These are phyloP conservation scores for Cystobasidiaceae sp. DNA, from an alignment of 1,284 basidiomycete species.

Conservation along the genomic window DNA sequence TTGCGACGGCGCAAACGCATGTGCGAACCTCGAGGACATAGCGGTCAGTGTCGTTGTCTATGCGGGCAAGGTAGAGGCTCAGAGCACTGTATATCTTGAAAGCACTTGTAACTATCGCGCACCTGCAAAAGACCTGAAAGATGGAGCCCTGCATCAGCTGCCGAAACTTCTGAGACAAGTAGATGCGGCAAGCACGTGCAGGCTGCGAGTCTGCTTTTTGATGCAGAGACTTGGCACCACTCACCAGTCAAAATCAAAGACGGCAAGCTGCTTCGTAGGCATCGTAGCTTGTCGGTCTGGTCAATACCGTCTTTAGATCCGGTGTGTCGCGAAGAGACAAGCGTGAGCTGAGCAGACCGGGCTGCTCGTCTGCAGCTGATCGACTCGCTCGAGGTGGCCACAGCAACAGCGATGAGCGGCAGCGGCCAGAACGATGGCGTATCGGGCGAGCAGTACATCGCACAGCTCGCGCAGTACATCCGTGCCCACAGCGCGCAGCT, in stretches of 20 bases:
- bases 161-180: no score
- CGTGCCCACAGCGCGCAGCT: constrained; percentile 63
- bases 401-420: background rate
- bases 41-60: constrained; percentile 92
- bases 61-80: background rate
- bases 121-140: constrained; percentile 62
- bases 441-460: constrained; percentile 66
- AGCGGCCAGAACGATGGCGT: background rate
- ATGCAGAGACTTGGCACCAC: no score
- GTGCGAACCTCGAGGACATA: constrained; percentile 79
- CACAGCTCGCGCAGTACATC: constrained; percentile 62
- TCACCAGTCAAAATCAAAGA: constrained; percentile 97
- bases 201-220: no score
- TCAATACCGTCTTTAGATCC: background rate
- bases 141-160: no score
- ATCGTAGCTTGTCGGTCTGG: constrained; percentile 71
- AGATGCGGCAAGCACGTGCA: no score
- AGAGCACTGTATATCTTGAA: background rate
- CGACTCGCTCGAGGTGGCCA: no score
- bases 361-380: no score
- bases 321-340: background rate
- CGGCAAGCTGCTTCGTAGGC: constrained; percentile 66
- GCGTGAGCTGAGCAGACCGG: no score
- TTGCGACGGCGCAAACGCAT: background rate
- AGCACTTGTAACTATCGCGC: background rate